Conservation (phyloP, 768 basidiomycete species). For the Psilocybe subaeruginosa region DNA sequence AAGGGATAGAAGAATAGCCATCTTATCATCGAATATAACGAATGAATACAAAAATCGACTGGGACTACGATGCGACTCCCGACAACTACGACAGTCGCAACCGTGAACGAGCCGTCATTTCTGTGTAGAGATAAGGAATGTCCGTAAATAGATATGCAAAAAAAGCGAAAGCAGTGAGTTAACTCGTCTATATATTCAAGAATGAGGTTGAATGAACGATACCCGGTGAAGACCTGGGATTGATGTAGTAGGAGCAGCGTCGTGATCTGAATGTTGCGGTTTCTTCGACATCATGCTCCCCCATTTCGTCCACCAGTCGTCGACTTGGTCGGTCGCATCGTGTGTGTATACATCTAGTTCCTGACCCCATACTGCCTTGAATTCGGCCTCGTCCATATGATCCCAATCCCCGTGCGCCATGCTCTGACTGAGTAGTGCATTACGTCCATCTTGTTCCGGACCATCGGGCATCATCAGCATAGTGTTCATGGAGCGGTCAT, state of each 20-base stretch:
- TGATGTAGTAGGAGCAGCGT: neutral
- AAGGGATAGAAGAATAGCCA: neutral
- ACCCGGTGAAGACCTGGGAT: neutral
- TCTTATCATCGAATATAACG: neutral
- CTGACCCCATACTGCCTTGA: constrained; percentile 55
- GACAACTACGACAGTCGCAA: neutral
- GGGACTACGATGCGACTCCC: neutral
- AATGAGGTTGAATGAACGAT: neutral
- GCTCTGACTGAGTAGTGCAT: constrained; percentile 27
- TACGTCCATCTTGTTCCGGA: constrained; percentile 32
- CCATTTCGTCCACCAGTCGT: constrained; percentile 68
- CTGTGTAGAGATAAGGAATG: neutral
- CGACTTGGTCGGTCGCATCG: constrained; percentile 57
- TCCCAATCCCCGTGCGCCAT: constrained; percentile 36
- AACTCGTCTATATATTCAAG: neutral
- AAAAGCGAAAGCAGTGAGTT: neutral
- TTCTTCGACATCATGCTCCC: constrained; percentile 23
- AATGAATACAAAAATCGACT: neutral
- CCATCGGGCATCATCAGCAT: constrained; percentile 29
- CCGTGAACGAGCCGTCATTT: neutral
- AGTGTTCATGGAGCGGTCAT: constrained; percentile 12
- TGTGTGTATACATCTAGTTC: constrained; percentile 53
- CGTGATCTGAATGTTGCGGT: neutral
- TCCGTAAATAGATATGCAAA: neutral
- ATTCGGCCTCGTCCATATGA: constrained; percentile 48